Evolutionary conservation across 768 basidiomycete genomes (phyloP), one percentile per base, ranked within the genome.

Genomic region (Phaffia australis): DNA sequence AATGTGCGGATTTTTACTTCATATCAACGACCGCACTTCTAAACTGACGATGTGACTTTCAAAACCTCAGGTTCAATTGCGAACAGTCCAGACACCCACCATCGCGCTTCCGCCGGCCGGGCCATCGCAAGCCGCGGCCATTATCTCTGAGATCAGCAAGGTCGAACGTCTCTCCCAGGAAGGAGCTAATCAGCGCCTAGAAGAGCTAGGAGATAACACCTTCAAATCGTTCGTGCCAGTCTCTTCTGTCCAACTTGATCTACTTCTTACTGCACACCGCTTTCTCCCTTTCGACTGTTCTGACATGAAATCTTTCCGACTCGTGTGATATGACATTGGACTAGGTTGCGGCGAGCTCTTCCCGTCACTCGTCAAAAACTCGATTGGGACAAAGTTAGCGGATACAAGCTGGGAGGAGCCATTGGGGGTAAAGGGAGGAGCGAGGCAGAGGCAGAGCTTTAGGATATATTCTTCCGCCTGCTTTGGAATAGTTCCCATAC

Each of bases 341-440:
- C 27, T 30, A 76, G 87, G 7, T 80, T 99, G 60, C 81, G 95
- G 71, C 82, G 95, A 48, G 91, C 92, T 1, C 77, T 99, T 65
- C 95, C 94, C 0, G 79, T 97, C 73, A 97, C 92, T 16, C 82
- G 89, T 71, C 88, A 89, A 74, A 97, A 97, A 77, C 76, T 98
- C 48, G 92, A 98, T 68, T 99, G 95, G 94, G 91, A 94, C 69
- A 89, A 86, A 81, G 89, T 88, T 64, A 15, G 79, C 54, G 47
- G 27, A 59, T 57, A 68, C 42, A 62, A 55, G 60, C 55, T 68
- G 3, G 60, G 66, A n/a, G 60, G 54, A n/a, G 65, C 46, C 1
- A 60, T 60, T 25, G 65, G 65, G 11, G 59, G 59, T 49, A 42
- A 60, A 49, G 29, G 21, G 35, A 3, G 59, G 18, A 46, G 46